Percentiles rank a stretch among this genome's conserved stretches.
phyloP scores from a whole-genome alignment of 345 rosid species.

The Acer campestre region DNA sequence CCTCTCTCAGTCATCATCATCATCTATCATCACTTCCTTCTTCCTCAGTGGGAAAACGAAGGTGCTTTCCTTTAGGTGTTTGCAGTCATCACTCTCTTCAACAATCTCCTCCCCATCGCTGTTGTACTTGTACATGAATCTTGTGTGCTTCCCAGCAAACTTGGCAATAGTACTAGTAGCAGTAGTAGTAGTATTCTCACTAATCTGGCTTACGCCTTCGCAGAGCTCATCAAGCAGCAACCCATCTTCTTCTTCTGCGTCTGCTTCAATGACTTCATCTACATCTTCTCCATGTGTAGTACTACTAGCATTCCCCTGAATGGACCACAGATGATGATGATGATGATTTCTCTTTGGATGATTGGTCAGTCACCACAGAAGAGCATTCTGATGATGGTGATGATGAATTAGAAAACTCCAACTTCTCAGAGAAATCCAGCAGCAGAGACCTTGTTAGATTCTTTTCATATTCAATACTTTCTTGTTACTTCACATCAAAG shows the following conservation, averaged over 20 bases:
- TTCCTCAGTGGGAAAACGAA: slow-evolving; percentile 37
- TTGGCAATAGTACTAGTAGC: slow-evolving; percentile 3
- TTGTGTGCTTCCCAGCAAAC: slow-evolving; percentile 60
- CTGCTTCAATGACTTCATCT: slow-evolving; percentile 27
- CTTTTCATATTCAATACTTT: slow-evolving; percentile 47
- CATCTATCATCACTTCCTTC: slow-evolving; percentile 4
- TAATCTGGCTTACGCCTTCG: slow-evolving; percentile 52
- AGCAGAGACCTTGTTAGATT: slow-evolving; percentile 59
- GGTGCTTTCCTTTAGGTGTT: slow-evolving; percentile 56
- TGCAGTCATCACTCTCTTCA: slow-evolving; percentile 35
- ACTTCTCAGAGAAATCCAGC: slow-evolving; percentile 78
- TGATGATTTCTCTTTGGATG: slow-evolving; percentile 25
- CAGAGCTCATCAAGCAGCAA: slow-evolving; percentile 52
- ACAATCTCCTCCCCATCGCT: slow-evolving; percentile 75
- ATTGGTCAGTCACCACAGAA: slow-evolving; percentile 39
- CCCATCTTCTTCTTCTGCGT: slow-evolving; percentile 16
- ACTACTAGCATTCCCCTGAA: slow-evolving; percentile 76
- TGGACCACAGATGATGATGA: slow-evolving; percentile 44
- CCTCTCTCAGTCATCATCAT: neutral
- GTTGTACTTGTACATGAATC: slow-evolving; percentile 66
- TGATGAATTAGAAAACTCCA: slow-evolving; percentile 37
- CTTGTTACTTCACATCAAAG: slow-evolving; percentile 34
- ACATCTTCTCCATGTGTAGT: slow-evolving; percentile 45
- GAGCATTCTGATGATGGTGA: slow-evolving; percentile 43
- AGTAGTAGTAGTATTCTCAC: slow-evolving; percentile 10